Percentiles rank a stretch among this genome's conserved stretches.
phyloP scores from a whole-genome alignment of 108 stramenopile genomes.

The Conticribra weissflogii region DNA sequence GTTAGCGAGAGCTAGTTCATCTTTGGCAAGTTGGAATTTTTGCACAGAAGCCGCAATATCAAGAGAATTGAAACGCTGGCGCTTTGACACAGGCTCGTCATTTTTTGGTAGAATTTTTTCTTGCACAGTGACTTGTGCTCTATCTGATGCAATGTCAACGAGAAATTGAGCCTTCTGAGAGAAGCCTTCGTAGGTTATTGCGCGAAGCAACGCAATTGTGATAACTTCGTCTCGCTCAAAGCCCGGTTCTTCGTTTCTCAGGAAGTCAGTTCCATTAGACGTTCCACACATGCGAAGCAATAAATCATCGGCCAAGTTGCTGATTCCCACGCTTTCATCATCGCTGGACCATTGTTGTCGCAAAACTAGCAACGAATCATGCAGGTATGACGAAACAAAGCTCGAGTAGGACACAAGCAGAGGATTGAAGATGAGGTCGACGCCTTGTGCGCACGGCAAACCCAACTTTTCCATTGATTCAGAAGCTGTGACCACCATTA shows the following conservation, averaged over 20 bases:
- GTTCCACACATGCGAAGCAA: conserved; percentile 31
- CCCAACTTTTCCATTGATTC: conserved; percentile 41
- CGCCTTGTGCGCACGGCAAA: conserved; percentile 22
- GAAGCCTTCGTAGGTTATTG: conserved; percentile 21
- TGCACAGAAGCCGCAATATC: neutral
- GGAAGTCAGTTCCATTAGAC: conserved; percentile 22
- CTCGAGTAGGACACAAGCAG: conserved; percentile 21
- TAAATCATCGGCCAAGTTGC: conserved; percentile 32
- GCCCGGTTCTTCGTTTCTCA: conserved; percentile 1
- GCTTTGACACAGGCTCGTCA: conserved; percentile 19
- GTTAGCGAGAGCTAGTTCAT: no score
- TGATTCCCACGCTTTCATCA: conserved; percentile 7
- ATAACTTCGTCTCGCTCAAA: conserved; percentile 25
- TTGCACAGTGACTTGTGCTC: neutral
- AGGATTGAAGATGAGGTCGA: conserved; percentile 39
- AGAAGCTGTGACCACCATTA: conserved; percentile 17
- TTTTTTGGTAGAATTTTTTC: neutral
- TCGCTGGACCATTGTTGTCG: conserved; percentile 11
- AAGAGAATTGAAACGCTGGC: conserved; percentile 12
- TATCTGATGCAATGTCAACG: conserved; percentile 24
- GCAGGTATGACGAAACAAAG: conserved; percentile 22
- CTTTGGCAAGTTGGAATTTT: no score
- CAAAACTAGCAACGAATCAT: conserved; percentile 24
- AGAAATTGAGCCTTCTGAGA: conserved; percentile 27
- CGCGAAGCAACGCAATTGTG: conserved; percentile 24